These are phyloP conservation scores for Steccherinum ochraceum DNA, from an alignment of 768 basidiomycete genomes.

Conservation along the genomic window DNA sequence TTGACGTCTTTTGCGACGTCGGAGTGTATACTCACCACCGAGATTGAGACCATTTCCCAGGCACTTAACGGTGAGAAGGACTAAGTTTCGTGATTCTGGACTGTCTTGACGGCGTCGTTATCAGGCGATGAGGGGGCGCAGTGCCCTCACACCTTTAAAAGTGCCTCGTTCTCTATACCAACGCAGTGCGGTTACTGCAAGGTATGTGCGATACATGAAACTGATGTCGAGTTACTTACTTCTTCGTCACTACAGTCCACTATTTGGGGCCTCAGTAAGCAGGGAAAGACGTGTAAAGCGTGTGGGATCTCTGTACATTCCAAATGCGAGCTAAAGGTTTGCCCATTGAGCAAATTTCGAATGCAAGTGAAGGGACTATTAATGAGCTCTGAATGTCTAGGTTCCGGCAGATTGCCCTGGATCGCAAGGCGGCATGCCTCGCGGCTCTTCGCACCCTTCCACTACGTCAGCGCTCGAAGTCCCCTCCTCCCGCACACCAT, in stretches of 20 bases:
- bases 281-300: constrained; percentile 76
- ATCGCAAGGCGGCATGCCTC: constrained; percentile 18
- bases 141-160: constrained; percentile 75
- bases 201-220: constrained; percentile 31
- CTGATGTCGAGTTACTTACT: not conserved
- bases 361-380: not conserved
- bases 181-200: constrained; percentile 79
- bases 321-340: constrained; percentile 82
- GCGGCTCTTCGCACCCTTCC: constrained; percentile 6
- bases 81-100: not conserved
- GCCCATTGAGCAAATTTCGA: not conserved
- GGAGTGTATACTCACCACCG: constrained; percentile 52
- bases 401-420: constrained; percentile 66
- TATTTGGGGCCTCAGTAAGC: constrained; percentile 84
- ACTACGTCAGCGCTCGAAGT: constrained; percentile 4
- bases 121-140: constrained; percentile 73
- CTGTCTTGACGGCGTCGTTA: constrained; percentile 9
- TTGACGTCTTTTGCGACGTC: constrained; percentile 47
- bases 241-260: too few relatives aligned
- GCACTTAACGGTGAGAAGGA: constrained; percentile 58
- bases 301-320: constrained; percentile 78
- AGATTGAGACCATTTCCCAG: constrained; percentile 51
- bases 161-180: constrained; percentile 81
- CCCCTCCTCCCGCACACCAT: constrained; percentile 22
- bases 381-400: constrained; percentile 26